phyloP scores from a whole-genome alignment of 257 asterid genomes.

The Solanum piurae region DNA sequence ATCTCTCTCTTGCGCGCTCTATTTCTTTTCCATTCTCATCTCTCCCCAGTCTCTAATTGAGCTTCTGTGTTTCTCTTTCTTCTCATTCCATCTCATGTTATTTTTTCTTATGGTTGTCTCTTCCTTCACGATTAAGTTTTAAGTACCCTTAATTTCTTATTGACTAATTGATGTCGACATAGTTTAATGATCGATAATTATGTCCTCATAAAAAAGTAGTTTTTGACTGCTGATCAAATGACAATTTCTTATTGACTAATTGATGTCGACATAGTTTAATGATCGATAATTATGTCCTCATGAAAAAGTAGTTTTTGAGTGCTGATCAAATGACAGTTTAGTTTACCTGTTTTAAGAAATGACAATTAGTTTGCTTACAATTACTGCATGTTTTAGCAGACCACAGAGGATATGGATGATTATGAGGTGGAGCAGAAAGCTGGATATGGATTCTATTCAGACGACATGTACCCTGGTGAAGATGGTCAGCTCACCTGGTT shows the following conservation, averaged over 20 bases:
- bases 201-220: not conserved
- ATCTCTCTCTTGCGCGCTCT: not conserved
- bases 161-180: not conserved
- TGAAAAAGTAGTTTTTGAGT: not conserved
- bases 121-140: not conserved
- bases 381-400: slow-evolving; percentile 7
- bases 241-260: not conserved
- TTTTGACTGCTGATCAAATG: not conserved
- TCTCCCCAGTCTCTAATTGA: not conserved
- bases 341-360: not conserved
- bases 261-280: not conserved
- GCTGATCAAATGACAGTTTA: not conserved
- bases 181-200: not conserved
- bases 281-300: not conserved
- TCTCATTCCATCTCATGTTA: not conserved
- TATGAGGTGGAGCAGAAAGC: slow-evolving; percentile 14
- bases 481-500: slow-evolving; percentile 29
- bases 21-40: not conserved
- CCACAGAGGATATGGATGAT: slow-evolving; percentile 18
- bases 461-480: slow-evolving; percentile 26
- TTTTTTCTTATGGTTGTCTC: not conserved
- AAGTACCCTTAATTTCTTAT: not conserved
- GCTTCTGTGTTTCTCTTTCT: not conserved
- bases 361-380: not conserved
- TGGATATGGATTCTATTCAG: slow-evolving; percentile 18